A percentile compares a stretch with the other conserved stretches of the same genome.
These are phyloP conservation scores for Parietichytrium sp. DNA, from an alignment of 108 stramenopile genomes.

Conservation along the genomic window DNA sequence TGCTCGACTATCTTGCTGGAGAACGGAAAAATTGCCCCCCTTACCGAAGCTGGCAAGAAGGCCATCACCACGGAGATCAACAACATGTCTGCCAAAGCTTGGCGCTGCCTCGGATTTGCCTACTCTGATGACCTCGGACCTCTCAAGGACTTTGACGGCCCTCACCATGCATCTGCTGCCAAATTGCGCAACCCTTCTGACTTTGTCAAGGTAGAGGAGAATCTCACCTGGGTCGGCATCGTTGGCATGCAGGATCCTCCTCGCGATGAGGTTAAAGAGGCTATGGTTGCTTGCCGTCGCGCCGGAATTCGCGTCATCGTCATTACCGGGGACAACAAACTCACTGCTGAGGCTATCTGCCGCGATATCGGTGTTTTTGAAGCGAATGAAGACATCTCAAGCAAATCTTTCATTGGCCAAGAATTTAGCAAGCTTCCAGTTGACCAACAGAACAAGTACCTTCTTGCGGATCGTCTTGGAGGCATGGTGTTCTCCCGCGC, in stretches of 20 bases:
- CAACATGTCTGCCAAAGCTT: slow-evolving; percentile 78
- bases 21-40: slow-evolving; percentile 63
- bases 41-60: neutral
- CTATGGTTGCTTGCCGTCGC: slow-evolving; percentile 74
- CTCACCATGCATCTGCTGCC: neutral
- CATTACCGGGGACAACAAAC: slow-evolving; percentile 44
- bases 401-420: neutral
- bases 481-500: slow-evolving; percentile 85
- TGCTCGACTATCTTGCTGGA: slow-evolving; percentile 80
- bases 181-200: slow-evolving; percentile 22
- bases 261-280: slow-evolving; percentile 90
- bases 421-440: neutral
- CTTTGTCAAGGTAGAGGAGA: slow-evolving; percentile 37
- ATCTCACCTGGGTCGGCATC: slow-evolving; percentile 86
- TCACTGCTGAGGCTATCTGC: slow-evolving; percentile 42
- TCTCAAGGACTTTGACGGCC: slow-evolving; percentile 69
- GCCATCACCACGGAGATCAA: slow-evolving; percentile 60
- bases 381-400: neutral
- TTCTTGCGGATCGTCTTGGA: slow-evolving; percentile 61
- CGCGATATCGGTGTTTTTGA: neutral
- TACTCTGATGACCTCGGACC: slow-evolving; percentile 65
- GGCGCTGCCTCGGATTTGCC: slow-evolving; percentile 89
- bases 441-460: slow-evolving; percentile 42
- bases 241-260: slow-evolving; percentile 97
- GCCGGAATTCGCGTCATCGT: slow-evolving; percentile 96